Evolutionary conservation across 441 rosid species (phyloP), one percentile per base, ranked within the genome.

Genomic region (Mallotus repandus): DNA sequence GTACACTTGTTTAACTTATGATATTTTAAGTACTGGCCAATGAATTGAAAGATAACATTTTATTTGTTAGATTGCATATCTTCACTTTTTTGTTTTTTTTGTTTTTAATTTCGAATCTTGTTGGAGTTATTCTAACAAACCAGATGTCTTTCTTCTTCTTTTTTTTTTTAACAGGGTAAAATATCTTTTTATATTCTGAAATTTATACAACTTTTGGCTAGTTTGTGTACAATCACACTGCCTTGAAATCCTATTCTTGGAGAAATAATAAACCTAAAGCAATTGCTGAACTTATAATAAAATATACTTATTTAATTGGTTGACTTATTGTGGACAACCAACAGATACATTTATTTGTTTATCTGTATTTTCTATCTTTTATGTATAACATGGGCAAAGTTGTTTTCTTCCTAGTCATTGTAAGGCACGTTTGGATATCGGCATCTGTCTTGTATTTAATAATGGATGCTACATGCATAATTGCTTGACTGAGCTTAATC

Each of bases 1-100:
- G 98, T 93, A 84, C 19, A n/a, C 4, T 18, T 56, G 22, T 63
- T 59, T 43, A 52, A 13, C 29, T 43, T 49, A 52, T 43, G 12
- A 38, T 52, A 49, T 1, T 32, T 50, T 66, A 53, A 53, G 45
- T 68, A 57, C 43, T 18, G 22, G 45, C 68, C 15, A 11, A 38
- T 3, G 60, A 49, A 58, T 18, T 19, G 3, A 59, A 63, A 21
- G n/a, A 63, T 16, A 32, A 9, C 50, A 48, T 3, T 53, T 53
- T 52, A 25, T 45, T 63, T 38, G 16, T 52, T 63, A 35, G 62
- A 19, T 72, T 61, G 12, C 54, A 35, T 38, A 12, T 53, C 0
- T 21, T 25, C 63, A 25, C 29, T 18, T 63, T 63, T 0, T 72
- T 48, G 16, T 32, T 0, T 21, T 15, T 9, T 46, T 70, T 5